A percentile compares a stretch with the other conserved stretches of the same genome.
Conservation (phyloP, 2,329 filamentous ascomycete genomes). For the Fusarium zealandicum region DNA sequence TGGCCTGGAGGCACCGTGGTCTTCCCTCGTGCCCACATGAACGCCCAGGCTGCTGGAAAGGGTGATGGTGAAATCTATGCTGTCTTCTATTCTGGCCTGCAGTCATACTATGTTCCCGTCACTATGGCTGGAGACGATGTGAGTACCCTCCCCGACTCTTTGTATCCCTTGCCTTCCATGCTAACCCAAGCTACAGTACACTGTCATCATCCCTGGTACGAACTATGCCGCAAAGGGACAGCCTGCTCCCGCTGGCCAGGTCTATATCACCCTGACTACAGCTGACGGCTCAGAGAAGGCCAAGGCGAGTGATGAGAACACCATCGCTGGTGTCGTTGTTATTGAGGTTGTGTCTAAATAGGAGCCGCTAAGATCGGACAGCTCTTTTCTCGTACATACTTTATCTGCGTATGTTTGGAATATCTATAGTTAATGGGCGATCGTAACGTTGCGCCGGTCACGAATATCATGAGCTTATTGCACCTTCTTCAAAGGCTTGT, state of each 20-base stretch:
- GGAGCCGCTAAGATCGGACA: not conserved
- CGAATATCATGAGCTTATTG: conserved; percentile 25
- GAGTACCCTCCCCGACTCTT: no score
- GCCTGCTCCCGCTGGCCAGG: not conserved
- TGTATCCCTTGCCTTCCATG: no score
- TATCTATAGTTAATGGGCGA: not conserved
- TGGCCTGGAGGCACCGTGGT: not conserved
- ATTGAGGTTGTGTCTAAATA: not conserved
- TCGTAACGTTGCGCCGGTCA: not conserved
- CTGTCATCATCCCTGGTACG: conserved; percentile 13
- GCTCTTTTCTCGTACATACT: conserved; percentile 4
- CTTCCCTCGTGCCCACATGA: not conserved
- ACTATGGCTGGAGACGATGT: no score
- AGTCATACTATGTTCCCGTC: not conserved
- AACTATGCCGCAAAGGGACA: conserved; percentile 8
- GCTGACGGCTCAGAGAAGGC: not conserved
- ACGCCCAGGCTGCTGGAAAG: not conserved
- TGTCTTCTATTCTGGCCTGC: not conserved
- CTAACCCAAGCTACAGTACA: conserved; percentile 16
- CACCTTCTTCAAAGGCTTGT: conserved; percentile 45
- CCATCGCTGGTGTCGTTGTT: not conserved
- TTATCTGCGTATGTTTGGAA: not conserved
- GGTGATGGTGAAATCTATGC: not conserved
- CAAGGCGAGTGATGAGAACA: not conserved
- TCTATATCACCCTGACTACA: not conserved